Evolutionary conservation across 2,329 filamentous ascomycete species (phyloP), one percentile per base, ranked within the genome.

Genomic region (Aspergillus sp.): DNA sequence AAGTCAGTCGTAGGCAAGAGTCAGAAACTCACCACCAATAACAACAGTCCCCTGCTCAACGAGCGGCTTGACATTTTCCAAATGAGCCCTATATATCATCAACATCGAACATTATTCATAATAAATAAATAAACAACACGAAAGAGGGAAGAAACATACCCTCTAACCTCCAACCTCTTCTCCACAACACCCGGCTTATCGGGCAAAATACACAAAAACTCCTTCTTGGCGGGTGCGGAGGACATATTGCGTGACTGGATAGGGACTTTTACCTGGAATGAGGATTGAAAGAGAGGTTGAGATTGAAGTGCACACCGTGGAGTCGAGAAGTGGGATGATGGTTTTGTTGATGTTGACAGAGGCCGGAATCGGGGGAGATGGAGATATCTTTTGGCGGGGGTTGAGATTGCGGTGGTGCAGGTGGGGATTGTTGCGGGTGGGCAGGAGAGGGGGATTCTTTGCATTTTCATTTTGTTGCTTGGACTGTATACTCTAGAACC

Each of bases 151-250:
- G 44, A 28, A 29, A 56, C 60, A 55, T 46, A 70, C 64, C 53
- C 51, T 31, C 56, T 52, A 33, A 60, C 60, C 52, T 81, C 77
- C 27, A 86, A 67, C 43, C 85, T 73, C 73, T 84, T 85, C 51
- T 74, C 73, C 46, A 76, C 67, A 13, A 66, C 71, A 33, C 77
- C 81, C 2, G 81, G 76, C 63, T 81, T 78, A 64, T 88, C 85
- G 9, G 82, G 85, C 32, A 87, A 60, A 45, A 88, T 73, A 54
- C 84, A 82, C 32, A 89, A 76, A 72, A 82, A 89, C 64, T 87
- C 82, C 48, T 70, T 76, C 59, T 76, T 77, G 38, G 61, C 56
- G 37, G 48, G 8, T n/a, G 54, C 39, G 13, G 59, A 44, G 30
- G 54, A 52, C 52, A 59, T 59, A 9, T 45, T 55, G 51, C 52